A percentile compares a stretch with the other conserved stretches of the same genome.
These are phyloP conservation scores for Lactarius indigo DNA, from an alignment of 768 basidiomycete genomes.

Conservation along the genomic window DNA sequence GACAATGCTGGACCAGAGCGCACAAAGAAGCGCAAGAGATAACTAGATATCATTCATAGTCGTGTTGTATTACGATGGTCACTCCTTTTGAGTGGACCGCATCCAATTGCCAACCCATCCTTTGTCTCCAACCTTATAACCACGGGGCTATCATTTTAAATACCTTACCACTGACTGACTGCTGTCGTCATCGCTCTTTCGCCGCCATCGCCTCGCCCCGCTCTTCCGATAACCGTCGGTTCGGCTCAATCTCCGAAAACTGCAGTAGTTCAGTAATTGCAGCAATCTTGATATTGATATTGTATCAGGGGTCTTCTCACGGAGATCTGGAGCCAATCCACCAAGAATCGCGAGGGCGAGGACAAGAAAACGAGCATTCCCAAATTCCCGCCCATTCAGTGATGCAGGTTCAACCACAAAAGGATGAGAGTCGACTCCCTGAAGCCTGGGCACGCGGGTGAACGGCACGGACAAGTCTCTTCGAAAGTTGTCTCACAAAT, in stretches of 20 bases:
- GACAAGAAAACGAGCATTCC: not conserved
- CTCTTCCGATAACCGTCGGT: not conserved
- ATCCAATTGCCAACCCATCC: not conserved
- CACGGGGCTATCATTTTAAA: too few species aligned
- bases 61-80: conserved; percentile 33
- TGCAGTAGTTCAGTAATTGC: not conserved
- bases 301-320: not conserved
- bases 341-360: not conserved
- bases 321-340: not conserved
- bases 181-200: not conserved
- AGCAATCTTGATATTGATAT: too few species aligned
- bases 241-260: not conserved
- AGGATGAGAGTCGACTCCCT: not conserved
- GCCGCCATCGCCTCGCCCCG: not conserved
- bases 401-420: not conserved
- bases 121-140: not conserved
- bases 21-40: conserved; percentile 25
- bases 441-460: not conserved
- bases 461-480: not conserved
- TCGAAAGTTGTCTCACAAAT: not conserved
- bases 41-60: conserved; percentile 30
- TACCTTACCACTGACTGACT: too few species aligned
- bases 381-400: not conserved
- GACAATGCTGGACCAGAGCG: conserved; percentile 22
- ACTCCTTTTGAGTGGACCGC: not conserved